Percentiles rank a stretch among this genome's conserved stretches.
Conservation (phyloP, 208 protist genomes). For the Leishmania tarentolae region DNA sequence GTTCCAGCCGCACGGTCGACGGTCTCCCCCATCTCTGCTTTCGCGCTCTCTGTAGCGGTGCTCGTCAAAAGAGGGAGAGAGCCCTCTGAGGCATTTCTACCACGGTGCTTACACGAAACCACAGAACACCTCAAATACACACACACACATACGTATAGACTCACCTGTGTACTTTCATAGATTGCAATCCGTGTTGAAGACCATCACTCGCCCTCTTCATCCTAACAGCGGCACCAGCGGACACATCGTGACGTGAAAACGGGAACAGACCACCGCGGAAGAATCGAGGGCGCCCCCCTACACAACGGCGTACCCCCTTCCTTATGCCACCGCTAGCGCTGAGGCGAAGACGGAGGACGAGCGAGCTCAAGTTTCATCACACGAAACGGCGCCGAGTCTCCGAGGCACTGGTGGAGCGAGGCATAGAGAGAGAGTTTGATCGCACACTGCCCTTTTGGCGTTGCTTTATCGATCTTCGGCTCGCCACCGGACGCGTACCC, state of each 20-base stretch:
- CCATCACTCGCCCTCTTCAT: background rate
- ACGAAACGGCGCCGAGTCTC: conserved; percentile 27
- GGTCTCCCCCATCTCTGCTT: background rate
- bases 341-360: conserved; percentile 5
- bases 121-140: background rate
- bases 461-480: conserved; percentile 52
- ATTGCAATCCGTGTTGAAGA: background rate
- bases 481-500: conserved; percentile 22
- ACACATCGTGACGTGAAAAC: background rate
- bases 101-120: background rate
- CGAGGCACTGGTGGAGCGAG: conserved; percentile 34
- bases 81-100: background rate
- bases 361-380: conserved; percentile 1
- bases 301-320: background rate
- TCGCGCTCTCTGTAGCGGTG: background rate
- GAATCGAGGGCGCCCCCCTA: background rate
- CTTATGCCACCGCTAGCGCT: background rate
- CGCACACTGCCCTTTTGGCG: conserved; percentile 77
- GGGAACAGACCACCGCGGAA: background rate
- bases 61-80: background rate
- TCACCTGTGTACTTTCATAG: background rate
- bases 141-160: background rate
- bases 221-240: too few species aligned
- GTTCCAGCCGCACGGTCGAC: background rate
- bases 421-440: conserved; percentile 55